These are phyloP conservation scores for Hirsutella rhossiliensis DNA, from an alignment of 2,329 filamentous ascomycete species.

Conservation along the genomic window DNA sequence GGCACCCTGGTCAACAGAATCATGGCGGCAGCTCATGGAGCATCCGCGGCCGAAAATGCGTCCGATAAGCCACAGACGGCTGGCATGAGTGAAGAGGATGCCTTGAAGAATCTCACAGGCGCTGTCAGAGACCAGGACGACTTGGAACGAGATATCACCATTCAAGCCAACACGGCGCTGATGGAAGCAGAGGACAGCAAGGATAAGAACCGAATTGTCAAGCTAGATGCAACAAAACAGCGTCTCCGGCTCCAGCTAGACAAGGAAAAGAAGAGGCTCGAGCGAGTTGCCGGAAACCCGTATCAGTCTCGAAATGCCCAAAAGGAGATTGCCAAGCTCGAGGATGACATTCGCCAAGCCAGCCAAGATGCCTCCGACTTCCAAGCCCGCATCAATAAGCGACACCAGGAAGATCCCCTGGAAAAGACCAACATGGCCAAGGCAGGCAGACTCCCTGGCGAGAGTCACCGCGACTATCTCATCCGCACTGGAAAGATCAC, in stretches of 20 bases:
- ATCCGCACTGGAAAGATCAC: constrained; percentile 97
- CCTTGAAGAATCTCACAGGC: constrained; percentile 50
- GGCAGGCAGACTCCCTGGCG: constrained; percentile 57
- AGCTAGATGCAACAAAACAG: constrained; percentile 37
- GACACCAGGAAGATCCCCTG: constrained; percentile 44
- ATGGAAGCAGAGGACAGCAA: constrained; percentile 51
- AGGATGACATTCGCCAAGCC: constrained; percentile 50
- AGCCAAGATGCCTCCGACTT: constrained; percentile 71
- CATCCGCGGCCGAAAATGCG: neutral
- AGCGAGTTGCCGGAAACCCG: constrained; percentile 29
- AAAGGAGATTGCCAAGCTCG: constrained; percentile 53
- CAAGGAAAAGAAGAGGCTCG: constrained; percentile 34
- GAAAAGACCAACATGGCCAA: constrained; percentile 30
- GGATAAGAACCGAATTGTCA: constrained; percentile 50
- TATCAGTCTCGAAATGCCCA: constrained; percentile 45
- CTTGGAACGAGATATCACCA: constrained; percentile 72
- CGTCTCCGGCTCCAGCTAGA: constrained; percentile 56
- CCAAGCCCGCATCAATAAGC: constrained; percentile 64
- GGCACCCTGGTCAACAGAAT: constrained; percentile 15
- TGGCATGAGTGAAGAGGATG: constrained; percentile 43
- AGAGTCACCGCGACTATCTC: constrained; percentile 77
- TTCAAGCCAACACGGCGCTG: constrained; percentile 46
- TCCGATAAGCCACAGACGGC: constrained; percentile 8
- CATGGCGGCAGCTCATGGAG: constrained; percentile 18
- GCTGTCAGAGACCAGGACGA: constrained; percentile 79